Evolutionary conservation across 176 grass and related monocot species (phyloP), one percentile per base, ranked within the genome.

Genomic region (Avena insularis): DNA sequence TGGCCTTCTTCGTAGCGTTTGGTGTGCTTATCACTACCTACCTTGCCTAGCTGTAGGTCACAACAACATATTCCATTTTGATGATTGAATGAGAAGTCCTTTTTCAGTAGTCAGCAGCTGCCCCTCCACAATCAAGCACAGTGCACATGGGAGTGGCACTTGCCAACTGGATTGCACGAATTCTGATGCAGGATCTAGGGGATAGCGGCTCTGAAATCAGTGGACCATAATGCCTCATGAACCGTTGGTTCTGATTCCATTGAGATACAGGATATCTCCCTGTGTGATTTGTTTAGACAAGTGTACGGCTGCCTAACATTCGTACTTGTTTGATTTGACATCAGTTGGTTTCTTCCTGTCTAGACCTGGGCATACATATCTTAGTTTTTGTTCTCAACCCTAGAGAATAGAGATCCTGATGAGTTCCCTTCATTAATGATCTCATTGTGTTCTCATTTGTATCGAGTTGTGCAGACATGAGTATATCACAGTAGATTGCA

Each of bases 361-460:
- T 87, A 71, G 80, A 16, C 84, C 33, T 74, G 50, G 61, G 43
- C 79, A 57, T 87, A 79, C 84, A 87, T 87, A 79, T 90, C 89
- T 79, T 54, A 71, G 84, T 79, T 56, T 56, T 12, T 66, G 46
- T 55, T 12, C 45, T 65, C 65, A 16, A 54, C 55, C 33, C 19
- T 56, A 19, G 51, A 66, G 79, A 78, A 13, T 56, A 19, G 51
- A 66, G 79, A 78, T 71, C 38, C 14, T 69, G 20, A 40, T 40
- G 70, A 43, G 62, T 61, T 71, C 4, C 7, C 58, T 35, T 29
- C 78, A 70, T 50, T 71, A 50, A 8, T 82, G 83, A 70, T 70
- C 60, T 58, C 77, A 54, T 8, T 20, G 7, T 56, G 33, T 71
- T 56, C 9, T 86, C 71, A 60, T 56, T 12, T 86, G 84, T 20